Base-by-base conservation (phyloP, 2,329 filamentous ascomycete species). In the Penicillium sclerotigenum region DNA sequence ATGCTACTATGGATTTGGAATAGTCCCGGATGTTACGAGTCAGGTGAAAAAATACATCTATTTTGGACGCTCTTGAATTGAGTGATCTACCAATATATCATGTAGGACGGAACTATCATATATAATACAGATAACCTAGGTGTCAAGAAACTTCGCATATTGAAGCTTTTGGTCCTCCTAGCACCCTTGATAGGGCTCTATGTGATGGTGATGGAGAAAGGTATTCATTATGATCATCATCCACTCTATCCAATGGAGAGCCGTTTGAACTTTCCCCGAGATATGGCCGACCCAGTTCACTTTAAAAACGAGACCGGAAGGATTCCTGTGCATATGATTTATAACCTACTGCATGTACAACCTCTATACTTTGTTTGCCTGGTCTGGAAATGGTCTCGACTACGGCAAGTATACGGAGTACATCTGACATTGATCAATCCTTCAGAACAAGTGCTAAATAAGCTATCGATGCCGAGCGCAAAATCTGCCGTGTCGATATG, bases 261-360 rank as follows among this genome's bases (percentile, higher is more conserved):
- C 7, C 16, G 16, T 11, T 14, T 38, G 11, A 16, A 20, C 2
- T 16, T 14, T 22, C 28, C 18, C 47, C 38, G 52, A 38, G 40
- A 38, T 28, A 33, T 11, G 16, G 11, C 47, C 31, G 47, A 52
- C 38, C 24, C 46, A 20, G 45, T 40, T 20, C 18, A 22, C 18
- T 43, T 22, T 9, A 37, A 43, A 40, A 29, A 46, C 40, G 22
- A 46, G 47, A 34, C 51, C 47, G 53, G 53, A 40, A 43, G 41
- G 40, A 46, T 45, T 45, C 5, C 47, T 13, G 29, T 51, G 47
- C 40, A 55, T 51, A 42, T 18, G 41, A 46, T 50, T 37, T 26
- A n/a, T 36, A 33, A n/a, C n/a, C 31, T 33, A 33, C 51, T 45
- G 40, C 47, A 51, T 52, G 18, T 11, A 20, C 28, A 22, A 46